Evolutionary conservation across 441 rosid genomes (phyloP).

Genomic region (Bruguiera hainesii): DNA sequence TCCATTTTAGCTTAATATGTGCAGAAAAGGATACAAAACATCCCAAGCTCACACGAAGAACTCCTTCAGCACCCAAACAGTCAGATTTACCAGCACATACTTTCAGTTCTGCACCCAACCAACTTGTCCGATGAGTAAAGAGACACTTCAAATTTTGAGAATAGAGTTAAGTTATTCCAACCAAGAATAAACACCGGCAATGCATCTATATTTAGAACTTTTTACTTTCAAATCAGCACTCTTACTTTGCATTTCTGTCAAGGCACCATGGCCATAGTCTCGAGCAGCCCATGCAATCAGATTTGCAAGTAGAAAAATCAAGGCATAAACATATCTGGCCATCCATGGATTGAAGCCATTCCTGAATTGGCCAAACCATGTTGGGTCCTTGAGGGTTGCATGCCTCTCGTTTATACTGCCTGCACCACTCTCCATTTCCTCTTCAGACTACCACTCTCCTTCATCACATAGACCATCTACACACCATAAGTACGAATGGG

Average conservation of each 20-base stretch:
- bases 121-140: not conserved
- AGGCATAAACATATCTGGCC: conserved; percentile 84
- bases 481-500: conserved; percentile 12
- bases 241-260: conserved; percentile 71
- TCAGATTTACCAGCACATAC: conserved; percentile 64
- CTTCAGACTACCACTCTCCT: conserved; percentile 27
- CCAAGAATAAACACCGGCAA: not conserved
- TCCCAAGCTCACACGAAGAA: conserved; percentile 92
- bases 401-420: conserved; percentile 34
- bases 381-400: conserved; percentile 38
- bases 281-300: conserved; percentile 90
- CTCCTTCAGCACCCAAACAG: conserved; percentile 90
- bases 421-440: conserved; percentile 60
- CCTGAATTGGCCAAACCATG: conserved; percentile 80
- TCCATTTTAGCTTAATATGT: not conserved
- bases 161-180: not conserved
- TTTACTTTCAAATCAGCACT: conserved; percentile 12
- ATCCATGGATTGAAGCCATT: conserved; percentile 91
- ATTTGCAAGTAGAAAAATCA: conserved; percentile 75
- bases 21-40: conserved; percentile 81
- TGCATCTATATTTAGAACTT: too few relatives aligned
- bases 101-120: conserved; percentile 50
- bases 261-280: conserved; percentile 66
- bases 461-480: conserved; percentile 35
- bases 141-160: not conserved